These are phyloP conservation scores for Nicotiana attenuata DNA, from an alignment of 257 asterid species.

Conservation along the genomic window DNA sequence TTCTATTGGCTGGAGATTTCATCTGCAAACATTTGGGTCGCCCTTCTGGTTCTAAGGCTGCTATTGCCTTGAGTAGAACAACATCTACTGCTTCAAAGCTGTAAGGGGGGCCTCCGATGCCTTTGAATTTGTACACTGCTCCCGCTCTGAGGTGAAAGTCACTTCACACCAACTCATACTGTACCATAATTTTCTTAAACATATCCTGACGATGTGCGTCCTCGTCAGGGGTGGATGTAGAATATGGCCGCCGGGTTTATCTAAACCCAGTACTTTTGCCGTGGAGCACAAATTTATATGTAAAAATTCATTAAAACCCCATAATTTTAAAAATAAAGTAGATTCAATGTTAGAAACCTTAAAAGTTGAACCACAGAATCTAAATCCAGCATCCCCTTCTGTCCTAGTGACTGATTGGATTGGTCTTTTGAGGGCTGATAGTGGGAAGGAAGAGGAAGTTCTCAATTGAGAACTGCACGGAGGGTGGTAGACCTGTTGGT, in stretches of 20 bases:
- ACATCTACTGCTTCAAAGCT: constrained; percentile 64
- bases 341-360: no score
- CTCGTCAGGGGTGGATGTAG: background rate
- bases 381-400: no score
- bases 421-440: no score
- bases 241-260: no score
- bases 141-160: background rate
- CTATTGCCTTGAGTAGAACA: constrained; percentile 55
- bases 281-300: no score
- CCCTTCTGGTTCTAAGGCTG: constrained; percentile 74
- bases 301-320: no score
- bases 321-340: no score
- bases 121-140: background rate
- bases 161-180: background rate
- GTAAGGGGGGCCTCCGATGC: constrained; percentile 26
- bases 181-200: background rate
- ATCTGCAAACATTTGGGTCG: constrained; percentile 70
- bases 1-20: constrained; percentile 76
- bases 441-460: no score
- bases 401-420: no score
- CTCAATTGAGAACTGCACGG: no score
- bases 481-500: background rate
- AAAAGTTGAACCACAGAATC: no score
- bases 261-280: no score
- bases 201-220: background rate